These are phyloP conservation scores for Chlorophyllum brunneum DNA, from an alignment of 768 basidiomycete genomes.

Conservation along the genomic window DNA sequence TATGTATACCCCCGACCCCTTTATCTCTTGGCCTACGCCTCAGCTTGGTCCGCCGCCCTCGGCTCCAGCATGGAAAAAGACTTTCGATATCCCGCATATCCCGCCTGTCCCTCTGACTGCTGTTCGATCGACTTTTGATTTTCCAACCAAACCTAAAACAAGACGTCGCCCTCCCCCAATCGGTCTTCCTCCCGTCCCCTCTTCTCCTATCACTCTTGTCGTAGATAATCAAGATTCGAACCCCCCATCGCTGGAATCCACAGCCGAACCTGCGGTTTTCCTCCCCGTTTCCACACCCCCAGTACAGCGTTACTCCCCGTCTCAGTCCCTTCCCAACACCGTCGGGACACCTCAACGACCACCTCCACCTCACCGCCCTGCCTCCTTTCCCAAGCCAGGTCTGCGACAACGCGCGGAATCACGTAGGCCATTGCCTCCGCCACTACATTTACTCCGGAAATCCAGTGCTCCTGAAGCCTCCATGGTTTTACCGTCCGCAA, in stretches of 20 bases:
- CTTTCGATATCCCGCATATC: conserved; percentile 49
- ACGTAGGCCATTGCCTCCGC: conserved; percentile 51
- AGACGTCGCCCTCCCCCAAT: conserved; percentile 60
- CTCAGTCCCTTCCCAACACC: conserved; percentile 14
- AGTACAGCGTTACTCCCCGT: neutral
- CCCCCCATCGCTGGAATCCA: conserved; percentile 16
- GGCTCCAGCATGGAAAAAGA: conserved; percentile 54
- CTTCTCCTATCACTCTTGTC: conserved; percentile 64
- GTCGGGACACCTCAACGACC: conserved; percentile 17
- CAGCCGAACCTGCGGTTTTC: conserved; percentile 9
- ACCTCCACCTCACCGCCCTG: conserved; percentile 17
- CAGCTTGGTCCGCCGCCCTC: conserved; percentile 35
- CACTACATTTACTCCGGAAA: conserved; percentile 47
- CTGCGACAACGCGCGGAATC: conserved; percentile 52
- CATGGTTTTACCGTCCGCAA: conserved; percentile 27
- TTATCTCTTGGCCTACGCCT: conserved; percentile 29
- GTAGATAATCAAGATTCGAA: conserved; percentile 23
- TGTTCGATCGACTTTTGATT: conserved; percentile 46
- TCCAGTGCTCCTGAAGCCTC: conserved; percentile 25
- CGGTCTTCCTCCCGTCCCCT: conserved; percentile 65
- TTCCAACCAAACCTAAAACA: conserved; percentile 36
- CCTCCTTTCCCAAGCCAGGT: conserved; percentile 27
- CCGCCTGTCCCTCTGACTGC: conserved; percentile 52
- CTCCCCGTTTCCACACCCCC: conserved; percentile 6
- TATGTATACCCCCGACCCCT: conserved; percentile 16